Evolutionary conservation across 805 yeast genomes (phyloP), one percentile per base, ranked within the genome.

Genomic region (Kluyveromyces lactis): DNA sequence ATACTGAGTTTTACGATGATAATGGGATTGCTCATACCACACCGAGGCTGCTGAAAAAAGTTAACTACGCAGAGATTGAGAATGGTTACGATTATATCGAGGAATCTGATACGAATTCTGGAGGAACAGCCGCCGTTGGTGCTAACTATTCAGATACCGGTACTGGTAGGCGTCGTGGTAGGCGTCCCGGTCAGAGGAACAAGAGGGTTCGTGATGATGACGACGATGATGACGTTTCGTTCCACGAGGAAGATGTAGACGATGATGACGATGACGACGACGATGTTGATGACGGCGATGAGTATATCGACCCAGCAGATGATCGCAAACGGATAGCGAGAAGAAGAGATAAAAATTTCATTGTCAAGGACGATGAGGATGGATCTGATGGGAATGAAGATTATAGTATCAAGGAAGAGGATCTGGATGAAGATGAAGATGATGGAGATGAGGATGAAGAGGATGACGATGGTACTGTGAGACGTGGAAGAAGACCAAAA

Each of bases 51-150:
- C 47, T 61, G 48, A 51, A 56, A 38, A 63, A 54, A 39, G 48
- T 64, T 10, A 57, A 63, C 40, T 65, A 64, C 37, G 62, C 67
- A 1, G 64, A 56, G 33, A 49, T 61, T 2, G 68, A 63, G 35
- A 47, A 58, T 18, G 51, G 47, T n/a, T 46, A 53, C 16, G 64
- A 59, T 38, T 53, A 50, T 31, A 36, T 56, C n/a, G 56, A 49
- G 9, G 55, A 51, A 29, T 58, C 46, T 13, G 55, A 47, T 13
- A 45, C 31, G 6, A 43, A 32, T n/a, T 43, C 18, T 15, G 46
- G 37, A 11, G 40, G 41, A 24, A 38, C 37, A 8, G 38, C 42
- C 12, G 44, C 39, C 7, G 38, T 31, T 8, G 42, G 21, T 3
- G 41, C 38, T 4, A 41, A 39, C 7, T 9, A 24, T 12, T 46